Percentiles rank a stretch among this genome's conserved stretches.
These are phyloP conservation scores for Blastobotrys peoriensis DNA, from an alignment of 805 yeast species.

Conservation along the genomic window DNA sequence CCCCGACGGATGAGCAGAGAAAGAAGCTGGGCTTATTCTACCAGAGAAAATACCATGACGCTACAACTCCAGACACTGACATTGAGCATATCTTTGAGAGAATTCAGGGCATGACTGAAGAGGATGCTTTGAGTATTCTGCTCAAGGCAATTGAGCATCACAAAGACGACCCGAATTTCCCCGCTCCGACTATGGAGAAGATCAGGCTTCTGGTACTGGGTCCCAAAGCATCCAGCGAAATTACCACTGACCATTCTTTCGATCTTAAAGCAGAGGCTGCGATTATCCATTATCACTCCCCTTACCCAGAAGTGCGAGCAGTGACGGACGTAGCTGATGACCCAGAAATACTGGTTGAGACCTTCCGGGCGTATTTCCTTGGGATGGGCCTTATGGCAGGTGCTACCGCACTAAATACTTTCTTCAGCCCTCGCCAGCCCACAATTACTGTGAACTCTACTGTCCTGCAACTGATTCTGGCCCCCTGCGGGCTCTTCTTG, in stretches of 20 bases:
- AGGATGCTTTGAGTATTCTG: conserved; percentile 38
- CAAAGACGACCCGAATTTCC: conserved; percentile 44
- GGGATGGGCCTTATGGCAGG: conserved; percentile 47
- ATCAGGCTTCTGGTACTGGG: conserved; percentile 22
- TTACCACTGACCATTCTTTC: neutral
- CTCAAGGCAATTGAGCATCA: conserved; percentile 38
- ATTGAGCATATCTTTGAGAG: neutral
- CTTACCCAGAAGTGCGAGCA: conserved; percentile 54
- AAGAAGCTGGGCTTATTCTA: no score
- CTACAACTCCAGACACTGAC: conserved; percentile 12
- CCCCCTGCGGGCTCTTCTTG: conserved; percentile 31
- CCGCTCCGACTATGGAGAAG: conserved; percentile 31
- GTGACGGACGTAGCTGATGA: conserved; percentile 43
- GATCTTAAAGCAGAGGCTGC: conserved; percentile 33
- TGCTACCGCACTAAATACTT: conserved; percentile 50
- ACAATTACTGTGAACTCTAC: conserved; percentile 37
- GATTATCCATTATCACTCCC: conserved; percentile 36
- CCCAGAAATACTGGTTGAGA: conserved; percentile 40
- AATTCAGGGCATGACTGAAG: conserved; percentile 19
- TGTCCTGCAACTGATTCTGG: conserved; percentile 37
- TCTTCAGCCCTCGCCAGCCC: conserved; percentile 52
- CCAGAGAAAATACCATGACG: no score
- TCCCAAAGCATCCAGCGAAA: neutral
- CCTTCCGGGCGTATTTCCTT: conserved; percentile 46
- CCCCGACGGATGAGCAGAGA: no score